Evolutionary conservation across 1,284 basidiomycete species (phyloP).

Genomic region (Schizophyllum commune): DNA sequence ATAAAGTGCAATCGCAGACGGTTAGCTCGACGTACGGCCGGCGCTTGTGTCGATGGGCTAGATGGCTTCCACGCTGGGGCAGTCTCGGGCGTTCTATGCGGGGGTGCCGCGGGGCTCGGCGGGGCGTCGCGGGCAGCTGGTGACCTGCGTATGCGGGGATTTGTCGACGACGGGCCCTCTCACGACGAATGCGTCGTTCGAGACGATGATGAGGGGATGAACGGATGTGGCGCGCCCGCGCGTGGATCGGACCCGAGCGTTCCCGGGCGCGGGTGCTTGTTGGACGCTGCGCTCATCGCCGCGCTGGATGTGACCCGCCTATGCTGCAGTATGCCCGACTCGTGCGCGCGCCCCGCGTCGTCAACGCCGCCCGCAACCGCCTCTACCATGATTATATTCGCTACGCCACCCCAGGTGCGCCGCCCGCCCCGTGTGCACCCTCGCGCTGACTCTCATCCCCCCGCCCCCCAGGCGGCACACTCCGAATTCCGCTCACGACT

Average conservation of each 20-base stretch:
- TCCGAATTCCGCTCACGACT: slow-evolving; percentile 44
- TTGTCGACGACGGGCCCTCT: neutral
- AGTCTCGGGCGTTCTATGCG: neutral
- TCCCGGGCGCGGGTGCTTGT: neutral
- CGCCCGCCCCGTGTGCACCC: neutral
- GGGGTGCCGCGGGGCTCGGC: slow-evolving; percentile 3
- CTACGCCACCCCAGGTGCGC: slow-evolving; percentile 45
- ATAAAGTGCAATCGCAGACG: neutral
- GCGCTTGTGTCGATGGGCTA: no score
- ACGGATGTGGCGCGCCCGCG: neutral
- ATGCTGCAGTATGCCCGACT: neutral
- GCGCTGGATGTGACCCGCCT: neutral
- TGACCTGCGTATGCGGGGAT: slow-evolving; percentile 14
- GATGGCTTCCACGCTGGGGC: no score
- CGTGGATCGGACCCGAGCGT: neutral
- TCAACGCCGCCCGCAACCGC: neutral
- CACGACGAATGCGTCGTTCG: neutral
- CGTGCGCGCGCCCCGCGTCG: neutral
- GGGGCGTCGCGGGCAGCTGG: slow-evolving; percentile 24
- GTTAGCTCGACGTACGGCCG: neutral
- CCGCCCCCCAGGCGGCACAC: slow-evolving; percentile 32
- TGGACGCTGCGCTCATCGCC: neutral
- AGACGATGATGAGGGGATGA: neutral
- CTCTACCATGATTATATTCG: slow-evolving; percentile 67
- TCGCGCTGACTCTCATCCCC: slow-evolving; percentile 5